Base-by-base conservation (phyloP, 805 yeast species). In the Wickerhamomyces chambardii region DNA sequence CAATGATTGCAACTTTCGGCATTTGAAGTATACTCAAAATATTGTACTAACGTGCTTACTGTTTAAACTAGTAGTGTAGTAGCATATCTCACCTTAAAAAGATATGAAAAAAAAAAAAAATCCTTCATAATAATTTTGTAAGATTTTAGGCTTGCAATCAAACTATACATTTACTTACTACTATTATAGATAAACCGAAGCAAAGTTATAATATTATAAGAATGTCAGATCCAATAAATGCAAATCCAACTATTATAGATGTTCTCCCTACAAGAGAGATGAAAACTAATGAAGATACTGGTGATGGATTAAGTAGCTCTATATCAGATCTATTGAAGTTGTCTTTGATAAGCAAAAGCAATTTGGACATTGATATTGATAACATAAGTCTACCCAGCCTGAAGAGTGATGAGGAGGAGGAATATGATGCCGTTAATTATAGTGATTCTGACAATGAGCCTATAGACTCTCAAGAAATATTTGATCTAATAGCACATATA, bases 381-480 rank as follows among this genome's bases (percentile, higher is more conserved):
- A 37, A 15, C 36, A 29, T 24, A 32, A 36, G 40, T 4, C 21
- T 42, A 1, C 47, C 48, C 12, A 37, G 41, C 19, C 31, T 40
- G 10, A 21, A 25, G 10, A 25, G 39, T 11, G 55, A 48, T 15
- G 35, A 39, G 16, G 56, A 46, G 10, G 49, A 39, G 7, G 58
- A 46, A 11, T 19, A 7, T 14, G 55, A 48, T 15, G 35, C 38
- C 16, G 56, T 46, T 12, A 48, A 40, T 18, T 51, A 38, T 2
- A 55, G 49, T 4, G 61, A 49, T 1, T 62, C 53, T 17, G 58
- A 55, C 3, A 68, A 64, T 25, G 92, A 85, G 28, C 73, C 72
- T 8, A 75, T 90, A 28, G 98, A 90, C 53, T 58, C 87, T 2
- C 97, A 90, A 53, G 98, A 90, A 53, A 78, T 90, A 6, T 87